Conservation (phyloP, 2,329 filamentous ascomycete genomes). For the Rhynchosporium secalis region DNA sequence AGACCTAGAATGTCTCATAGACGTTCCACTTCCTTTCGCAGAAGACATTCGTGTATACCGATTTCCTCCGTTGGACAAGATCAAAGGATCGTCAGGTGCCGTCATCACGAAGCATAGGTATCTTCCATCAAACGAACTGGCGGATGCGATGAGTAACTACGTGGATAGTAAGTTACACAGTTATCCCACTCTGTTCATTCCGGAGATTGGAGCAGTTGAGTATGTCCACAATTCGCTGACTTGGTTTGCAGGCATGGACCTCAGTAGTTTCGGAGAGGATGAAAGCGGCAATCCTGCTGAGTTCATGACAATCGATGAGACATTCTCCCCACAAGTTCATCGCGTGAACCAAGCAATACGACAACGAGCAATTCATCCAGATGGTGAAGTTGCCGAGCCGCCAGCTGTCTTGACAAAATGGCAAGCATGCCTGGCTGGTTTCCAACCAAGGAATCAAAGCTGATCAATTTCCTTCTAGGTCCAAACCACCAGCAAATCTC, state of each 20-base stretch:
- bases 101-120: conserved; percentile 79
- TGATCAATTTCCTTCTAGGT: conserved; percentile 4
- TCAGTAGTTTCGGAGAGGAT: conserved; percentile 69
- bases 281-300: conserved; percentile 68
- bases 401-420: conserved; percentile 69
- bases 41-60: conserved; percentile 90
- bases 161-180: conserved; percentile 61
- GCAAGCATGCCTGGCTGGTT: conserved; percentile 37
- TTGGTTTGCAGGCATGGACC: conserved; percentile 63
- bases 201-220: not conserved
- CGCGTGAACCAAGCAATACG: conserved; percentile 84
- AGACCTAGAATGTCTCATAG: conserved; percentile 82
- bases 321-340: conserved; percentile 83
- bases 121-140: conserved; percentile 72
- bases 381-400: conserved; percentile 60
- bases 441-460: not conserved
- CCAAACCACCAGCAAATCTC: conserved; percentile 68
- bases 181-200: not conserved
- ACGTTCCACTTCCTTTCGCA: conserved; percentile 87
- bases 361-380: conserved; percentile 74
- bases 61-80: conserved; percentile 85
- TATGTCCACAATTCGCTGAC: not conserved
- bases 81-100: conserved; percentile 84
- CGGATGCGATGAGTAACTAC: conserved; percentile 82
- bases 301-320: conserved; percentile 76